Base-by-base conservation (phyloP, 371 early-diverging fungal species). In the Mucor irregularis region DNA sequence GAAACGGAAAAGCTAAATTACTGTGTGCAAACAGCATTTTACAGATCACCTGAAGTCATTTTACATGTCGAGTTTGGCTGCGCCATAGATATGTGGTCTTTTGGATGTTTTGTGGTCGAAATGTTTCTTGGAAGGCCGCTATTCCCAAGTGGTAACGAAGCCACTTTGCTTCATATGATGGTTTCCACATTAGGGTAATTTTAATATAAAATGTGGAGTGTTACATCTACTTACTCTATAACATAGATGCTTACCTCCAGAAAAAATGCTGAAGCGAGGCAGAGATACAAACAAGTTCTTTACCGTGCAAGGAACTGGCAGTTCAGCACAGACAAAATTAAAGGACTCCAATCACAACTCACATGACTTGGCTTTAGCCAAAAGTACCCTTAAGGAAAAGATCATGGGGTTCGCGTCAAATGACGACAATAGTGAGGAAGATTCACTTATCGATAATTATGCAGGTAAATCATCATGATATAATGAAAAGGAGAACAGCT, bases 41-140 rank as follows among this genome's bases (percentile, higher is more conserved):
- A 99, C 66, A 84, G 99, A 46, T 88, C 95, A 17, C 99, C 99
- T 1, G 99, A 99, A 69, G 96, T 99, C 1, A 80, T 99, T 8
- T 76, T 99, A 14, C 95, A 95, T 2, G 67, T 94, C 21, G 90
- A 91, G 43, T 91, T 96, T 76, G 85, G 92, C 8, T 89, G 94
- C 38, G 79, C 93, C 11, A 94, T 97, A 39, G 99, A 99, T 70
- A 96, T 99, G 87, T 99, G 99, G 99, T 95, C 98, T 0, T 78
- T 98, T 9, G 99, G 99, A 0, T 99, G 99, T 71, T 93, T 99
- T 53, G 92, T 96, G n/a, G 98, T 95, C 5, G 99, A 99, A 69
- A 75, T 99, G 13, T 93, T 89, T 64, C 66, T 94, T 0, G 96
- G 96, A 0, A 69, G 90, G 4, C 97, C 97, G 0, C 65, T 98